Conservation (phyloP, 768 basidiomycete species). For the Ramaria rubella region DNA sequence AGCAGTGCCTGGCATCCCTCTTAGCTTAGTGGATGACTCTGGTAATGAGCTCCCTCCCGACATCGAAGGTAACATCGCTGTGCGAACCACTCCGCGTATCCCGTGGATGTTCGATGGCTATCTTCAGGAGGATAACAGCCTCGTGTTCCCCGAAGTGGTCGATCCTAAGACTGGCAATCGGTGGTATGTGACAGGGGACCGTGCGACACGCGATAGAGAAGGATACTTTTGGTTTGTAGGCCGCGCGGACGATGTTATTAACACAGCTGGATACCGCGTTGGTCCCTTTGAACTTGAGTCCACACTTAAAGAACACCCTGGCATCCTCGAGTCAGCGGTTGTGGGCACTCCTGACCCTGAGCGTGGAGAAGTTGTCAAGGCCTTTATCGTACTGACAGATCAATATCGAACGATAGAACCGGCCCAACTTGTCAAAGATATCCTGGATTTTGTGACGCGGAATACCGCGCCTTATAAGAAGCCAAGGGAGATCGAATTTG, state of each 20-base stretch:
- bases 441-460: background rate
- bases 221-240: slow-evolving; percentile 1
- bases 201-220: background rate
- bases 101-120: slow-evolving; percentile 2
- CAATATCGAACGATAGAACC: background rate
- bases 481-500: slow-evolving; percentile 1
- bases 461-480: slow-evolving; percentile 1
- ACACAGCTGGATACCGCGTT: background rate
- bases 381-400: background rate
- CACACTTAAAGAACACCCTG: background rate
- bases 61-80: background rate
- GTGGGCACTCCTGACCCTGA: background rate
- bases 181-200: background rate
- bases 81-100: background rate
- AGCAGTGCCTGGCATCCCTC: background rate
- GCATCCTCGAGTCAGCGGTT: background rate
- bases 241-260: slow-evolving; percentile 2
- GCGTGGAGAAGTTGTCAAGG: background rate
- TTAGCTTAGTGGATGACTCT: background rate
- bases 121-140: background rate
- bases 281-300: slow-evolving; percentile 1
- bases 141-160: background rate
- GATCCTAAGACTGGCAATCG: background rate
- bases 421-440: background rate
- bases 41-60: background rate